A percentile compares a stretch with the other conserved stretches of the same genome.
Evolutionary conservation across 345 rosid species (phyloP).

Genomic region (Citrus medica): DNA sequence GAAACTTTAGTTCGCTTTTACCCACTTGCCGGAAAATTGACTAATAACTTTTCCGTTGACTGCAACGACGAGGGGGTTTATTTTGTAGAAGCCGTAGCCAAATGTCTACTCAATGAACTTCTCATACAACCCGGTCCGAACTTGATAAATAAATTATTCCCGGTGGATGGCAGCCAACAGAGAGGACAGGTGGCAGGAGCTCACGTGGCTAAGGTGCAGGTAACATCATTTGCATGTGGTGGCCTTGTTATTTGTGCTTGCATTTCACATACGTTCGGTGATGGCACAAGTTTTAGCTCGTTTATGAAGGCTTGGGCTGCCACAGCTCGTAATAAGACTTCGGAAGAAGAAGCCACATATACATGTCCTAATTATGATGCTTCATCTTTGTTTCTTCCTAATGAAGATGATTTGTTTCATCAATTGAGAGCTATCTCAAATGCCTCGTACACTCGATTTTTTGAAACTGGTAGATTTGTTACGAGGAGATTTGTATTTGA

Average conservation of each 20-base stretch:
- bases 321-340: neutral
- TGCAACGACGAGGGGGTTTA: constrained; percentile 23
- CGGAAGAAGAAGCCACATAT: neutral
- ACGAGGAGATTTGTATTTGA: constrained; percentile 45
- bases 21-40: constrained; percentile 21
- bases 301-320: neutral
- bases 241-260: neutral
- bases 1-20: constrained; percentile 18
- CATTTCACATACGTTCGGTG: neutral
- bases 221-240: neutral
- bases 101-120: constrained; percentile 2
- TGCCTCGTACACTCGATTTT: neutral
- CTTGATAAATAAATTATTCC: constrained; percentile 11
- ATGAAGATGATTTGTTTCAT: neutral
- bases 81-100: constrained; percentile 17
- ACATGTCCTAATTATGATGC: constrained; percentile 25
- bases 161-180: neutral
- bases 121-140: neutral
- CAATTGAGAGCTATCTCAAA: too few species aligned
- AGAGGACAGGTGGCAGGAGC: neutral
- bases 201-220: neutral
- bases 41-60: constrained; percentile 12
- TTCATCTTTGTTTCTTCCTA: constrained; percentile 29
- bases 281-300: neutral
- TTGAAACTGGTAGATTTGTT: neutral